These are phyloP conservation scores for Phaeomoniella chlamydospora DNA, from an alignment of 2,329 filamentous ascomycete genomes.

Conservation along the genomic window DNA sequence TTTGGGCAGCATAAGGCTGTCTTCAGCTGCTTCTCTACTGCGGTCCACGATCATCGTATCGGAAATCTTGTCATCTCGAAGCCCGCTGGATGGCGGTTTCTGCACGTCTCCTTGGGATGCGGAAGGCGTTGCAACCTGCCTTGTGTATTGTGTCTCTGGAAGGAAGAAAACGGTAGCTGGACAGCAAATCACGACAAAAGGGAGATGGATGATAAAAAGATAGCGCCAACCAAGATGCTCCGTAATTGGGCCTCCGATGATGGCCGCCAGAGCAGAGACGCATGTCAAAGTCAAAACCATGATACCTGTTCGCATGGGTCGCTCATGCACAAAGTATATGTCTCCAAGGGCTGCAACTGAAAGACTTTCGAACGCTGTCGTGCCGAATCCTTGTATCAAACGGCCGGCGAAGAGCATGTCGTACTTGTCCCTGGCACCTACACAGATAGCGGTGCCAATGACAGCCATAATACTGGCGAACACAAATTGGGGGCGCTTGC, in stretches of 20 bases:
- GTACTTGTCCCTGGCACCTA: constrained; percentile 7
- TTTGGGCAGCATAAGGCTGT: too few relatives aligned
- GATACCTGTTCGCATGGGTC: constrained; percentile 14
- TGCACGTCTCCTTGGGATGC: too few relatives aligned
- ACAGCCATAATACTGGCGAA: constrained; percentile 8
- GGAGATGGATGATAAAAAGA: constrained; percentile 7
- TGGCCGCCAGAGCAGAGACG: constrained; percentile 22
- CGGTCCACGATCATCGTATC: too few relatives aligned
- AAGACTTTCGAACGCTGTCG: constrained; percentile 9
- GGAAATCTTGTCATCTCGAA: too few relatives aligned
- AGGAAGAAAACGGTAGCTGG: constrained; percentile 7
- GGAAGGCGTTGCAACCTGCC: too few relatives aligned
- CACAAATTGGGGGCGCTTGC: constrained; percentile 10
- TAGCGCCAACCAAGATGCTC: constrained; percentile 11
- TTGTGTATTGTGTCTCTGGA: constrained; percentile 8
- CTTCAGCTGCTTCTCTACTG: too few relatives aligned
- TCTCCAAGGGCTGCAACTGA: constrained; percentile 6
- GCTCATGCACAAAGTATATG: constrained; percentile 4
- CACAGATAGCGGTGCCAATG: constrained; percentile 8
- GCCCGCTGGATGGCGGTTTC: too few relatives aligned
- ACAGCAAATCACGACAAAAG: constrained; percentile 5
- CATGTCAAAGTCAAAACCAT: constrained; percentile 23
- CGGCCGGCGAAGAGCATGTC: constrained; percentile 12
- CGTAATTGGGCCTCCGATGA: constrained; percentile 25
- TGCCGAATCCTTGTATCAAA: constrained; percentile 13